Evolutionary conservation across 2,329 filamentous ascomycete genomes (phyloP), one percentile per base, ranked within the genome.

Genomic region (Zymoseptoria brevis): DNA sequence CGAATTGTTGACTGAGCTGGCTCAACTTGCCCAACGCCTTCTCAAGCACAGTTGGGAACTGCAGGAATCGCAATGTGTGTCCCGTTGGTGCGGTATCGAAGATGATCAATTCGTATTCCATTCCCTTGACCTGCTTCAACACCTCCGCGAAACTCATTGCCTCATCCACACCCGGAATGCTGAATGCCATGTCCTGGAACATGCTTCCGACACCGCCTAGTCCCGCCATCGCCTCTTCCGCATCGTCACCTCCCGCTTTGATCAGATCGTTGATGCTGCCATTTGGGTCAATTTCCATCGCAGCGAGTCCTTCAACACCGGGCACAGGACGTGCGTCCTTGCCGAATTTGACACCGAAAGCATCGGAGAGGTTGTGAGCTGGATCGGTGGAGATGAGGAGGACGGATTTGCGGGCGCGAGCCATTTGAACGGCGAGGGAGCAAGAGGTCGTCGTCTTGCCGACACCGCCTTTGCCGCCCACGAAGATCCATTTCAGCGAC

Each of bases 71-170:
- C 61, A 99, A 87, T 1, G 94, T 99, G 82, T 99, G 94, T 67
- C 94, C 94, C 16, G 94, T 99, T 16, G 94, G 94, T 3, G 94
- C 94, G 35, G 94, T 99, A 76, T 99, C 94, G 83, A 99, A 99
- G 75, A 99, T 90, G 78, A 99, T 97, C 71, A 93, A 90, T 76
- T 97, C 94, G 83, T 99, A 99, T 54, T 91, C 96, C 73, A 97
- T 88, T 49, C 90, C 96, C 79, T 97, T 97, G 79, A 99, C 94
- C 77, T 99, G 94, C 78, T 99, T 99, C 71, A 99, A 83, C 65
- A 99, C 94, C 79, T 99, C 94, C 74, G 94, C 94, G 73, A 99
- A 99, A 59, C 92, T 96, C 94, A 99, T 99, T 75, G 94, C 94
- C 77, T 99, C 94, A 74, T 99, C 94, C 63, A 99, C 96, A 77